Conservation (phyloP, 352 stramenopile genomes). For the Globisporangium parvum region DNA sequence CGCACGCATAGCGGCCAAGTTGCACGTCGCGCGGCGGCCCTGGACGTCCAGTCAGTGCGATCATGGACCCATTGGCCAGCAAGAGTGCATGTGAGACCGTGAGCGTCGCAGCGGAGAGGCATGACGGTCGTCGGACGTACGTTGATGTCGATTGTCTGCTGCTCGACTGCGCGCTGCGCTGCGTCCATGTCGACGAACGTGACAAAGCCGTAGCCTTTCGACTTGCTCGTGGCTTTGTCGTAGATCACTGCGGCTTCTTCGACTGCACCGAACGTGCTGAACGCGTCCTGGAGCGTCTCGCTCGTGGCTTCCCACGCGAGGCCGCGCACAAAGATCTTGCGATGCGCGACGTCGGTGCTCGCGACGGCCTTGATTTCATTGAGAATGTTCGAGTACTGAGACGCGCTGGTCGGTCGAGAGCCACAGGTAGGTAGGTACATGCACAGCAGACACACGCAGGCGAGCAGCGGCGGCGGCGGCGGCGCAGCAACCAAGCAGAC, state of each 20-base stretch:
- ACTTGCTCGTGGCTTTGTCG: slow-evolving; percentile 59
- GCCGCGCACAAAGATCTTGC: slow-evolving; percentile 67
- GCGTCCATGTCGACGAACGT: slow-evolving; percentile 64
- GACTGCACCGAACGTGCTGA: slow-evolving; percentile 49
- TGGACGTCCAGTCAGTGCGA: slow-evolving; percentile 12
- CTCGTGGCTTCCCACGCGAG: slow-evolving; percentile 54
- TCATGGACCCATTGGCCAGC: background rate
- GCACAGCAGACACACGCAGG: background rate
- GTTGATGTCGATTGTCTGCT: slow-evolving; percentile 49
- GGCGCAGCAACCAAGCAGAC: background rate
- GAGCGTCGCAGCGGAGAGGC: too few relatives aligned
- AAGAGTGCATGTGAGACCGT: too few relatives aligned
- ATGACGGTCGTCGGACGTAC: too few relatives aligned
- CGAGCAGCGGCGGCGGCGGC: too few relatives aligned
- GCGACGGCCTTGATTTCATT: slow-evolving; percentile 51
- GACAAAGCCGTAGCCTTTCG: slow-evolving; percentile 57
- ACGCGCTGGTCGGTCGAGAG: slow-evolving; percentile 25
- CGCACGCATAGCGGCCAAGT: slow-evolving; percentile 41
- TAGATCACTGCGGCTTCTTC: slow-evolving; percentile 55
- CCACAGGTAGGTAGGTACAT: background rate
- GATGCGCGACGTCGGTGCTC: slow-evolving; percentile 45
- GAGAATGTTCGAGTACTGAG: slow-evolving; percentile 52
- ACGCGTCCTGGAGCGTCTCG: slow-evolving; percentile 39
- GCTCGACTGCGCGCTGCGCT: slow-evolving; percentile 37
- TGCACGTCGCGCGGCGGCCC: slow-evolving; percentile 40